Percentiles rank a stretch among this genome's conserved stretches.
Conservation (phyloP, 2,329 filamentous ascomycete species). For the Scytalidium lignicola region DNA sequence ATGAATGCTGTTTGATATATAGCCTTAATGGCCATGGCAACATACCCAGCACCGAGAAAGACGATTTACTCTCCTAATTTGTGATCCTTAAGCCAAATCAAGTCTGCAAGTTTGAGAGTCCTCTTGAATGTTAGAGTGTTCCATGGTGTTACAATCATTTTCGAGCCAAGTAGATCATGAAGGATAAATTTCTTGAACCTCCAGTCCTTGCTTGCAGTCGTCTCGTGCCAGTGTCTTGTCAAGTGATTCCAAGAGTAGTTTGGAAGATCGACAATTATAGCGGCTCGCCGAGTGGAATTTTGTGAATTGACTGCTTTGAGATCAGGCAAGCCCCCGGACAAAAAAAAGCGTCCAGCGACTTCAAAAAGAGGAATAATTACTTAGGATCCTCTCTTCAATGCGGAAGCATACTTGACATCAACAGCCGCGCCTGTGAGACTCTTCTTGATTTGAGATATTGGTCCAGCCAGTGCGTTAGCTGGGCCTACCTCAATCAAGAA, state of each 20-base stretch:
- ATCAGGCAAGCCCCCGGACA: slow-evolving; percentile 2
- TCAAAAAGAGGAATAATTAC: slow-evolving; percentile 37
- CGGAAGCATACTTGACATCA: slow-evolving; percentile 15
- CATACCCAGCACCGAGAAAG: slow-evolving; percentile 33
- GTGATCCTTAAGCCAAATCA: slow-evolving; percentile 49
- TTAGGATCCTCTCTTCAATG: slow-evolving; percentile 45
- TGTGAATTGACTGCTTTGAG: slow-evolving; percentile 30
- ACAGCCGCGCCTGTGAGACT: slow-evolving; percentile 33
- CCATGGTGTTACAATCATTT: slow-evolving; percentile 11
- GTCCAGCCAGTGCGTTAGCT: slow-evolving; percentile 27
- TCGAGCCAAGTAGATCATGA: slow-evolving; percentile 44
- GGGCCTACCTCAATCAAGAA: slow-evolving; percentile 30
- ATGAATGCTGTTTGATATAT: slow-evolving; percentile 9
- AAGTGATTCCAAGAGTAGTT: slow-evolving; percentile 50
- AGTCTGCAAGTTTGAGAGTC: slow-evolving; percentile 30
- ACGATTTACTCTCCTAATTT: slow-evolving; percentile 43
- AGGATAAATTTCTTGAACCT: slow-evolving; percentile 39
- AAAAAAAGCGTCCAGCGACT: slow-evolving; percentile 27
- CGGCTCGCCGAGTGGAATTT: no score
- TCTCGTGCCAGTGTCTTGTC: slow-evolving; percentile 48
- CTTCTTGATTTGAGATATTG: slow-evolving; percentile 20
- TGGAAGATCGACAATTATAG: slow-evolving; percentile 35
- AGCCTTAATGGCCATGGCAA: slow-evolving; percentile 16
- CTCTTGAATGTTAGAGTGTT: slow-evolving; percentile 24
- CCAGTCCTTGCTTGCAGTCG: slow-evolving; percentile 38